These are phyloP conservation scores for Mycothermus thermophilus DNA, from an alignment of 495 filamentous ascomycete genomes.

Conservation along the genomic window DNA sequence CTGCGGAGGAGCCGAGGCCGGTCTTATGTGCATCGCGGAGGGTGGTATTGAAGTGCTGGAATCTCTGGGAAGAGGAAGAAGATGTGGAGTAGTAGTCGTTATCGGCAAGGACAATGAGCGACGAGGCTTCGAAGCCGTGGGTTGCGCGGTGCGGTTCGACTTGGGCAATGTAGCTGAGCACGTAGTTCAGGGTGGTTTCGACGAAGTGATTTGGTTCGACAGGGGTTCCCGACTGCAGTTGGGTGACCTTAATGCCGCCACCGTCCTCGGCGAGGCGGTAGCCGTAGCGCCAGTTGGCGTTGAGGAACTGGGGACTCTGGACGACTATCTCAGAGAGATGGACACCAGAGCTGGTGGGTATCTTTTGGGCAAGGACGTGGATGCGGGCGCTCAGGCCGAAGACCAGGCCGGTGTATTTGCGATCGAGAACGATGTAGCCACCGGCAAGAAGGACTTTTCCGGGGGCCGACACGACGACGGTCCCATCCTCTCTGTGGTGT, in stretches of 20 bases:
- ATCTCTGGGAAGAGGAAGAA: conserved; percentile 30
- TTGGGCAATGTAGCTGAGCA: conserved; percentile 60
- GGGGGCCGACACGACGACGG: conserved; percentile 69
- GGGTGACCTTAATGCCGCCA: conserved; percentile 64
- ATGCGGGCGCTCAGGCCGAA: conserved; percentile 92
- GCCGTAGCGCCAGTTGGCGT: conserved; percentile 75
- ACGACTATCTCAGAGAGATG: conserved; percentile 61
- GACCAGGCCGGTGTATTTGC: conserved; percentile 73
- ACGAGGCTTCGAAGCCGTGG: conserved; percentile 48
- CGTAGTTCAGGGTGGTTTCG: conserved; percentile 77
- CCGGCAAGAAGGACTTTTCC: conserved; percentile 93
- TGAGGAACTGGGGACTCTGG: conserved; percentile 76
- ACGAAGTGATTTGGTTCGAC: conserved; percentile 61
- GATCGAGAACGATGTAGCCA: conserved; percentile 89
- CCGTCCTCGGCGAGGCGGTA: conserved; percentile 51
- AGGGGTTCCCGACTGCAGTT: conserved; percentile 58
- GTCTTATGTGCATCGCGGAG: conserved; percentile 82
- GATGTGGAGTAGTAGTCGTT: conserved; percentile 79
- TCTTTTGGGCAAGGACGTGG: conserved; percentile 63
- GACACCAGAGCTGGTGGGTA: conserved; percentile 41
- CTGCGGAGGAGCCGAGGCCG: conserved; percentile 88
- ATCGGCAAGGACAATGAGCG: conserved; percentile 82
- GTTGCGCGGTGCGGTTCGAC: conserved; percentile 40
- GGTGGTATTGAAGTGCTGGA: conserved; percentile 64
- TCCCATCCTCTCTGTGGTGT: conserved; percentile 5